Conservation (phyloP, 73 alveolate species). For the Paraurostyla sp. region DNA sequence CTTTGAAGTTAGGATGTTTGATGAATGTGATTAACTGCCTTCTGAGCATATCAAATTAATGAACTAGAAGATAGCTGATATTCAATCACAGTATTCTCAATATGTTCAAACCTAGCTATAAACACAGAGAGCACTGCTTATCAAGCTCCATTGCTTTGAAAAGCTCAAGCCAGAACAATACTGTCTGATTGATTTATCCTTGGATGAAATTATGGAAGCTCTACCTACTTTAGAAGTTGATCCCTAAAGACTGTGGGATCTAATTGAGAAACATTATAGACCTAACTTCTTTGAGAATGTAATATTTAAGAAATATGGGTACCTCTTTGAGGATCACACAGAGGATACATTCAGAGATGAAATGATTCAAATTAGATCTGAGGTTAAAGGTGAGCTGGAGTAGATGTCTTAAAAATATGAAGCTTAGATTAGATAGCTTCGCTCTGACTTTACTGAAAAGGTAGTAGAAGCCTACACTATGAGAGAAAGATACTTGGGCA, state of each 20-base stretch:
- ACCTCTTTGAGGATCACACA: conserved; percentile 13
- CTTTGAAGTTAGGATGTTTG: conserved; percentile 39
- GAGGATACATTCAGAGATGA: neutral
- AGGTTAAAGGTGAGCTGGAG: neutral
- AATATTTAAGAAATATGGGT: conserved; percentile 19
- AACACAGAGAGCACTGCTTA: conserved; percentile 8
- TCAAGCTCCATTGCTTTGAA: neutral
- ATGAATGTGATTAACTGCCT: conserved; percentile 31
- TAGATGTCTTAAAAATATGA: neutral
- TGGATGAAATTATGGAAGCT: conserved; percentile 36
- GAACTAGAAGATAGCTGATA: neutral
- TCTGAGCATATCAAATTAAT: neutral
- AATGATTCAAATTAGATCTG: neutral
- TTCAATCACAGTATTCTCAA: neutral
- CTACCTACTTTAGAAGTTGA: conserved; percentile 24
- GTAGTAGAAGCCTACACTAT: neutral
- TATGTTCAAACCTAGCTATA: neutral
- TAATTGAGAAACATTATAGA: conserved; percentile 28
- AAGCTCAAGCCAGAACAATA: conserved; percentile 23
- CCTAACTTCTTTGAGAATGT: conserved; percentile 42
- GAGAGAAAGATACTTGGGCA: neutral
- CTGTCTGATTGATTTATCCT: conserved; percentile 10
- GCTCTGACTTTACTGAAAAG: neutral
- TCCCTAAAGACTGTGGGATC: conserved; percentile 31
- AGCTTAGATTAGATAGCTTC: neutral